phyloP scores from a whole-genome alignment of 2,329 filamentous ascomycete species.

The Fusarium heterosporum region DNA sequence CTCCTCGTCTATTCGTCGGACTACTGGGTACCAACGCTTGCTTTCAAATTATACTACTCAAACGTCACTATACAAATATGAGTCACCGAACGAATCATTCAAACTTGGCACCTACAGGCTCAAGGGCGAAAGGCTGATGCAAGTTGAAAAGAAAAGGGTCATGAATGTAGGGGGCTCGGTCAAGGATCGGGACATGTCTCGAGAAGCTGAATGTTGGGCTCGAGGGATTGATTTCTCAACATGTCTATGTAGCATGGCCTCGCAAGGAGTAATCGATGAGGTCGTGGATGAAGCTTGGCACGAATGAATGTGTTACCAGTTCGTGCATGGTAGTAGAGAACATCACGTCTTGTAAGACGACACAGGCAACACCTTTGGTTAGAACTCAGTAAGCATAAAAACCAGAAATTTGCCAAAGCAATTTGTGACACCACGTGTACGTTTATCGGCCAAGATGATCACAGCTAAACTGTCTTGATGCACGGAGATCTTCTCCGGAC shows the following conservation, averaged over 20 bases:
- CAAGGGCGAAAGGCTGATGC: slow-evolving; percentile 19
- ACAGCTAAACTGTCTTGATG: not conserved
- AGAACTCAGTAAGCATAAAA: not conserved
- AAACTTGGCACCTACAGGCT: slow-evolving; percentile 8
- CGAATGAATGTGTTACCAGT: slow-evolving; percentile 14
- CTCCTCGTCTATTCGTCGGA: not conserved
- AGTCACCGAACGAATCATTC: slow-evolving; percentile 19
- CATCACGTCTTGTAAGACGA: slow-evolving; percentile 8
- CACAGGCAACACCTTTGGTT: slow-evolving; percentile 12
- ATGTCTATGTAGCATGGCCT: slow-evolving; percentile 13
- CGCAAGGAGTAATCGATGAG: slow-evolving; percentile 6
- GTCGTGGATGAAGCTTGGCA: slow-evolving; percentile 2
- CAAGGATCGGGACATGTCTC: slow-evolving; percentile 11
- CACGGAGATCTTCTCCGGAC: slow-evolving; percentile 22
- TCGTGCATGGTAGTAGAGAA: slow-evolving; percentile 30
- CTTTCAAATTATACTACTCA: not conserved
- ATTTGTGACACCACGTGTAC: slow-evolving; percentile 14
- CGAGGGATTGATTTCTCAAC: not conserved
- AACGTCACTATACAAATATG: slow-evolving; percentile 12
- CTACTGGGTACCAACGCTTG: slow-evolving; percentile 1
- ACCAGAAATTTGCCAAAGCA: slow-evolving; percentile 4
- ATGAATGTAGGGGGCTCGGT: slow-evolving; percentile 16
- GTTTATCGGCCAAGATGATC: not conserved
- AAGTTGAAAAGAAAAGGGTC: slow-evolving; percentile 32
- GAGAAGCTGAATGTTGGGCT: not conserved